phyloP scores from a whole-genome alignment of 2,329 filamentous ascomycete species.

The Hymenoscyphus albidus region DNA sequence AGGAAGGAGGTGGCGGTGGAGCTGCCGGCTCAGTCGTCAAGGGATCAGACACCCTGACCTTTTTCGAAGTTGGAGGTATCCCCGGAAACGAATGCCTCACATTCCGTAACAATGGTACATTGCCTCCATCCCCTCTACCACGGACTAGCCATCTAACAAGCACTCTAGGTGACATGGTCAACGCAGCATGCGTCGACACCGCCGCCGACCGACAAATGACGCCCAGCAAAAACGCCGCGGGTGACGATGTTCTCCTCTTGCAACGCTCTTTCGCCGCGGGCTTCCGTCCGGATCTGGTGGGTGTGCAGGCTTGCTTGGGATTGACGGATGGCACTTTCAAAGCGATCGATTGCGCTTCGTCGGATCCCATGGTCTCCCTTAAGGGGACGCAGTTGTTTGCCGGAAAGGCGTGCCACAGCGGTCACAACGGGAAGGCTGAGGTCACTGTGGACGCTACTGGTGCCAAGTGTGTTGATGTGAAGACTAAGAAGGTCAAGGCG shows the following conservation, averaged over 20 bases:
- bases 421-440: slow-evolving; percentile 36
- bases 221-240: slow-evolving; percentile 34
- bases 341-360: slow-evolving; percentile 37
- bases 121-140: background rate
- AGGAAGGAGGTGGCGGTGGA: background rate
- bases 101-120: slow-evolving; percentile 41
- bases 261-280: slow-evolving; percentile 39
- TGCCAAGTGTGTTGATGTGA: slow-evolving; percentile 34
- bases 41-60: slow-evolving; percentile 35
- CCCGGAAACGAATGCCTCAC: slow-evolving; percentile 35
- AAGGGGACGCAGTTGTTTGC: slow-evolving; percentile 31
- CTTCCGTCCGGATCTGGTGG: slow-evolving; percentile 40
- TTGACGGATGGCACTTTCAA: slow-evolving; percentile 40
- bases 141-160: slow-evolving; percentile 1
- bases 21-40: slow-evolving; percentile 10
- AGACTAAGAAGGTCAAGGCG: slow-evolving; percentile 29
- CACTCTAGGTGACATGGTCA: slow-evolving; percentile 39
- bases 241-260: slow-evolving; percentile 36
- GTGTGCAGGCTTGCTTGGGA: slow-evolving; percentile 38
- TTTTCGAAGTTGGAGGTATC: slow-evolving; percentile 39
- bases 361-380: slow-evolving; percentile 30
- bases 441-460: slow-evolving; percentile 31
- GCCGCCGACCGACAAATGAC: slow-evolving; percentile 41
- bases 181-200: slow-evolving; percentile 38
- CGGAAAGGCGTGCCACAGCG: slow-evolving; percentile 37